Evolutionary conservation across 129 eudicot species (phyloP), one percentile per base, ranked within the genome.

Genomic region (Arctium minus): DNA sequence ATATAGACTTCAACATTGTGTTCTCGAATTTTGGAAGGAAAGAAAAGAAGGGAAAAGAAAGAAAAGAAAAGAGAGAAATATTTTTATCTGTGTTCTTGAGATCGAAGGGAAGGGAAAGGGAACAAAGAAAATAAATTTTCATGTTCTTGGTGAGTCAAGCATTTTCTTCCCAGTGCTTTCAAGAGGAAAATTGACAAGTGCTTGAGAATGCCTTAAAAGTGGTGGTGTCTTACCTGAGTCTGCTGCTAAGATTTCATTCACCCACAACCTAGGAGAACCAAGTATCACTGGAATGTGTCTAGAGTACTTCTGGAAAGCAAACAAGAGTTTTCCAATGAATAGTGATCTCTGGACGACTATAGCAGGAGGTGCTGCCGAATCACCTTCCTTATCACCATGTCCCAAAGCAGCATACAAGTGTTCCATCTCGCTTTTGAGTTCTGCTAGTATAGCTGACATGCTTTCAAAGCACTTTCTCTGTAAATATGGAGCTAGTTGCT

Each of bases 241-340:
- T 11, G 85, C 80, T 42, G 60, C 80, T 65, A 46, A 65, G 36
- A 89, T 76, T 84, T 90, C 91, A 84, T 82, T 90, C 70, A 92
- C 82, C 99, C 99, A 95, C 38, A 85, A 85, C 83, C 97, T 86
- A 11, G 99, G 99, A 38, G 97, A 92, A 78, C 99, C 99, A 79
- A 95, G 94, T 78, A 95, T 82, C 56, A 91, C 88, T 6, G 97
- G 97, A 69, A 95, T 90, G 84, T 95, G 97, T 73, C 77, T 95
- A 0, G 97, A 92, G 82, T 95, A 97, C 80, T 88, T 95, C 72
- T 88, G 97, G 76, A 95, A 92, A 60, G 99, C 97, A 91, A 95
- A 92, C 85, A 95, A 83, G 72, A 95, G 82, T 79, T 97, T 88
- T 50, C 99, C 99, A 29, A 95, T 87, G 38, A 95, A 93, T 60